Conservation (phyloP, 2,329 filamentous ascomycete genomes). For the Paracorniculantispora psalliotae region DNA sequence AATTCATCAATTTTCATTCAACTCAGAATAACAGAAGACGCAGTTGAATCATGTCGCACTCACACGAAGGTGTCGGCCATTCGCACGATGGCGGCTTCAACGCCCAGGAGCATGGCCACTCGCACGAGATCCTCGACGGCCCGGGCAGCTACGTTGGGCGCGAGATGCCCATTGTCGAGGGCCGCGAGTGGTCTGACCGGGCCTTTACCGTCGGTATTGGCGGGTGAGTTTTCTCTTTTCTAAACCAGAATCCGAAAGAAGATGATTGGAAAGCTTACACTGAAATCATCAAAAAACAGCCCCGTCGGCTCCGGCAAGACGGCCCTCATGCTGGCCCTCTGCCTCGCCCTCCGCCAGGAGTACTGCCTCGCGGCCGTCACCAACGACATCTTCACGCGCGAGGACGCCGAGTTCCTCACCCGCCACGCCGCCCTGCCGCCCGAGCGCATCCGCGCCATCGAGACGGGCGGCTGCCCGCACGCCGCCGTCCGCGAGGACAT, state of each 20-base stretch:
- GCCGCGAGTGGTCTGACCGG: constrained; percentile 78
- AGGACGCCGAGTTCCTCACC: constrained; percentile 97
- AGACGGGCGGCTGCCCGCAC: constrained; percentile 95
- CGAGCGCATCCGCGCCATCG: constrained; percentile 84
- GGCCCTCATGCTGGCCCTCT: constrained; percentile 91
- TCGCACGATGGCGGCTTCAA: constrained; percentile 54
- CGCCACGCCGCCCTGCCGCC: constrained; percentile 78
- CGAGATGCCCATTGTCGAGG: constrained; percentile 90
- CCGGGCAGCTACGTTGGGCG: constrained; percentile 85
- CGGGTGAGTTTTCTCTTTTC: constrained; percentile 55
- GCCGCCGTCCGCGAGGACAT: constrained; percentile 98
- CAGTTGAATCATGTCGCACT: constrained; percentile 35
- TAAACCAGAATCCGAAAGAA: not conserved
- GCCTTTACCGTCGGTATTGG: constrained; percentile 98
- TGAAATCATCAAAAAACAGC: constrained; percentile 40
- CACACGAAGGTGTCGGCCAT: constrained; percentile 52
- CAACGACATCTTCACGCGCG: constrained; percentile 97
- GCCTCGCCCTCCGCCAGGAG: constrained; percentile 70
- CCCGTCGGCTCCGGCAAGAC: constrained; percentile 97
- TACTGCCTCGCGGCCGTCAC: constrained; percentile 93
- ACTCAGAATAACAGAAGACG: not conserved
- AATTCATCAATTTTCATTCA: not conserved
- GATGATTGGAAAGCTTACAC: constrained; percentile 2
- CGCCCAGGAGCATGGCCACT: constrained; percentile 79
- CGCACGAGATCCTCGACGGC: constrained; percentile 90